A percentile compares a stretch with the other conserved stretches of the same genome.
Conservation (phyloP, 495 filamentous ascomycete species). For the Bathelium albidoporum region DNA sequence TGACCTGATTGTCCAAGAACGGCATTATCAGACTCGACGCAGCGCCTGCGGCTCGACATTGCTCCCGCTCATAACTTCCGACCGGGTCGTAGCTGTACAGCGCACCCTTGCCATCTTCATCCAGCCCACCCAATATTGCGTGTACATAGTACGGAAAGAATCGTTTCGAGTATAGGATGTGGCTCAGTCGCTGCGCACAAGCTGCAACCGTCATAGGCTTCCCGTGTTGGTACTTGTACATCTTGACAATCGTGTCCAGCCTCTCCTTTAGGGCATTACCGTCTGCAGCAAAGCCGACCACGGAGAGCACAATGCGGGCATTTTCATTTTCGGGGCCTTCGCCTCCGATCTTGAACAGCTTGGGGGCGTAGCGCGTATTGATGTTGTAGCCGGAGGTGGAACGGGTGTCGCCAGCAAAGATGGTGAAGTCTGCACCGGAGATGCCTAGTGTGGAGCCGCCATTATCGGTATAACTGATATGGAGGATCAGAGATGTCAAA, state of each 20-base stretch:
- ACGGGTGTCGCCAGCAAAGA: constrained; percentile 93
- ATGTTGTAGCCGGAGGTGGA: constrained; percentile 95
- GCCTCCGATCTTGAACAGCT: constrained; percentile 93
- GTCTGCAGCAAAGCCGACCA: constrained; percentile 92
- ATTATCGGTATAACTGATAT: constrained; percentile 82
- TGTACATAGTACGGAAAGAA: constrained; percentile 98
- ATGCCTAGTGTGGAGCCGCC: constrained; percentile 95
- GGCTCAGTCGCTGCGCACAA: constrained; percentile 83
- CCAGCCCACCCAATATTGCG: constrained; percentile 85
- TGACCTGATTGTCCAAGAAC: constrained; percentile 98
- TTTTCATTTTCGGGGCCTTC: constrained; percentile 74
- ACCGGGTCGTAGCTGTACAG: constrained; percentile 97
- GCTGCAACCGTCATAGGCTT: constrained; percentile 87
- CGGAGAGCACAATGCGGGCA: constrained; percentile 76
- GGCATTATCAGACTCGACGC: constrained; percentile 96
- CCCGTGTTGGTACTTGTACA: constrained; percentile 92
- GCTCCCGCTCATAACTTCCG: constrained; percentile 90
- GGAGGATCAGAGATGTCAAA: constrained; percentile 10
- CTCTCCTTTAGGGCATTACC: constrained; percentile 82
- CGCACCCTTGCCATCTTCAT: constrained; percentile 89
- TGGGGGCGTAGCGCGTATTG: constrained; percentile 86
- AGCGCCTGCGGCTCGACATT: constrained; percentile 90
- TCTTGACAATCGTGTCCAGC: constrained; percentile 83
- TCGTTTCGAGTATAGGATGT: constrained; percentile 89
- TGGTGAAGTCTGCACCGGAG: constrained; percentile 81